Base-by-base conservation (phyloP, 148 eudicot genomes). In the Heliosperma pusillum region DNA sequence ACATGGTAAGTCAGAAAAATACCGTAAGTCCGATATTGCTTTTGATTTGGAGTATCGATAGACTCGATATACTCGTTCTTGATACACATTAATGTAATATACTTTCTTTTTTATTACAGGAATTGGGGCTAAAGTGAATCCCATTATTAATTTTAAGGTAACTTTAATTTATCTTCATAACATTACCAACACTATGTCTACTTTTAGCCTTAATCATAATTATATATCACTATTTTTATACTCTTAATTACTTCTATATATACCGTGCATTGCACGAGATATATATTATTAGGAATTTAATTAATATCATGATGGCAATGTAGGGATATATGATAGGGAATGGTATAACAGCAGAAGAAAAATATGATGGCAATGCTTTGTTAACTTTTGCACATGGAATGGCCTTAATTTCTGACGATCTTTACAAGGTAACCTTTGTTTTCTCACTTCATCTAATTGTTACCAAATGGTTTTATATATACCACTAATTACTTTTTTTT, bases 311-410 rank as follows among this genome's bases (percentile, higher is more conserved):
- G 25, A 58, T 10, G 25, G 15, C 15, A 59, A 7, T 10, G 25
- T 78, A 87, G 90, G 90, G 90, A 21, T 87, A 87, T 53, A 77
- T 85, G 85, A 62, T 87, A 45, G 90, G 90, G 21, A 87, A 87
- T 73, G 90, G 90, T 2, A 85, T 85, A 45, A 81, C 88, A 11
- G 90, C 83, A 29, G 78, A 74, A 7, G 73, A 29, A 15, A 81
- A 52, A 55, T 83, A 77, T 69, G 90, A 87, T 73, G 81, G 82
- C 2, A 81, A 85, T 77, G 82, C 90, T 69, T 29, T 81, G 61
- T 79, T 87, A 70, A 77, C 88, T 33, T 87, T 87, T 77, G 85
- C 83, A 20, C 90, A 87, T 77, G 90, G 90, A n/a, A 87, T 87
- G 90, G 88, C 82, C 21, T 82, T 87, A 40, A 87, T 87, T 15